Conservation (phyloP, 805 yeast species). For the Hermanozyma aechmeae region DNA sequence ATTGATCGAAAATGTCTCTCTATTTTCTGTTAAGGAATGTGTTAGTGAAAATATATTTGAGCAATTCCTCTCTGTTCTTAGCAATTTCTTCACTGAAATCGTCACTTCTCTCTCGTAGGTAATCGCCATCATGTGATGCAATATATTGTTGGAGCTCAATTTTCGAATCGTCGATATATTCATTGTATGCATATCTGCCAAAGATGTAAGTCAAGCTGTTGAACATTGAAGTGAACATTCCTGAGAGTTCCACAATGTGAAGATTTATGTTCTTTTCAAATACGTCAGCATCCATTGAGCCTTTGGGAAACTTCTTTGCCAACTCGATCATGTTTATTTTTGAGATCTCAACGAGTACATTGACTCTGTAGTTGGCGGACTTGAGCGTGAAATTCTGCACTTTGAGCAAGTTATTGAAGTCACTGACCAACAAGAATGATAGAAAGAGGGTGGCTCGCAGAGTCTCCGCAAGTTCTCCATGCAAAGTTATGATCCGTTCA, state of each 20-base stretch:
- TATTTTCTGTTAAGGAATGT: neutral
- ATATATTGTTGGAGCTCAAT: conserved; percentile 6
- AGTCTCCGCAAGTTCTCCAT: conserved; percentile 15
- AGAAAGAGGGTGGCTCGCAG: conserved; percentile 17
- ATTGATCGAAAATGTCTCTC: neutral
- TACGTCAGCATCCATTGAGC: conserved; percentile 3
- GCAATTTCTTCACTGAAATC: conserved; percentile 1
- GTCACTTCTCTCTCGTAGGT: neutral
- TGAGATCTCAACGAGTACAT: neutral
- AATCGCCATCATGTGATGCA: conserved; percentile 6
- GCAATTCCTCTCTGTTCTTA: conserved; percentile 2
- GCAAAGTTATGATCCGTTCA: conserved; percentile 21
- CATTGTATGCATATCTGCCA: conserved; percentile 1
- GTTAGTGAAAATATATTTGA: conserved; percentile 3
- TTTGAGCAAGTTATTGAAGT: conserved; percentile 16
- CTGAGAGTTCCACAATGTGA: conserved; percentile 4
- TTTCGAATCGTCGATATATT: conserved; percentile 4
- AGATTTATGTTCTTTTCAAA: conserved; percentile 5
- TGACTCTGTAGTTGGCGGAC: conserved; percentile 18
- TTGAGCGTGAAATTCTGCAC: conserved; percentile 21
- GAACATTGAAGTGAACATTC: conserved; percentile 8
- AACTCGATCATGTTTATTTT: too few species aligned
- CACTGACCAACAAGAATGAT: conserved; percentile 16
- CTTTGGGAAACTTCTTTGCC: conserved; percentile 1
- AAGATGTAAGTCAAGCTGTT: conserved; percentile 4